These are phyloP conservation scores for Pseudoneurospora amorphoporcata DNA, from an alignment of 495 filamentous ascomycete genomes.

Conservation along the genomic window DNA sequence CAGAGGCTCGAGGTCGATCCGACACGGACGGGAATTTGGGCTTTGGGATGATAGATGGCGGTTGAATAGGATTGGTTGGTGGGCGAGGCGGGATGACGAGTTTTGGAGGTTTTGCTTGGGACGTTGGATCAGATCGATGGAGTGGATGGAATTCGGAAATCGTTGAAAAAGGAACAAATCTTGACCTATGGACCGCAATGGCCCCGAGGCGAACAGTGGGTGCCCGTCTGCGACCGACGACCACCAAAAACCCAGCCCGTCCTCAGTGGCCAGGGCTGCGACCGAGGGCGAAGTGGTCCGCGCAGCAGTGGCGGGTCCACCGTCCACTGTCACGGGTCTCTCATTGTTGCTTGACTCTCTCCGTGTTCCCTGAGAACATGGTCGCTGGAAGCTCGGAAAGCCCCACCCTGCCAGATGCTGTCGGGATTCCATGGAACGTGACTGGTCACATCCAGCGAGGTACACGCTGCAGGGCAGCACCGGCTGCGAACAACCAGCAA, in stretches of 20 bases:
- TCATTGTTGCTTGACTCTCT: background rate
- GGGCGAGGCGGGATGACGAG: background rate
- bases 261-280: background rate
- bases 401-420: background rate
- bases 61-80: background rate
- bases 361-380: background rate
- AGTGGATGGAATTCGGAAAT: slow-evolving; percentile 2
- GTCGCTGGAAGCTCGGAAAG: background rate
- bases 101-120: background rate
- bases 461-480: slow-evolving; percentile 1
- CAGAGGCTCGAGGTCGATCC: background rate
- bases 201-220: background rate
- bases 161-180: slow-evolving; percentile 14
- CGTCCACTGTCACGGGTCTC: slow-evolving; percentile 7
- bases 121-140: background rate
- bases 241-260: background rate
- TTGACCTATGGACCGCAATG: slow-evolving; percentile 5
- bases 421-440: slow-evolving; percentile 8
- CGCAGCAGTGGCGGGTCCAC: slow-evolving; percentile 14
- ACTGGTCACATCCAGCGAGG: slow-evolving; percentile 3
- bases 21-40: background rate
- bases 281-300: slow-evolving; percentile 1
- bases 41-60: background rate
- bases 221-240: background rate
- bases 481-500: background rate